Base-by-base conservation (phyloP, 306 rosid species). In the Cucumis cinereus region DNA sequence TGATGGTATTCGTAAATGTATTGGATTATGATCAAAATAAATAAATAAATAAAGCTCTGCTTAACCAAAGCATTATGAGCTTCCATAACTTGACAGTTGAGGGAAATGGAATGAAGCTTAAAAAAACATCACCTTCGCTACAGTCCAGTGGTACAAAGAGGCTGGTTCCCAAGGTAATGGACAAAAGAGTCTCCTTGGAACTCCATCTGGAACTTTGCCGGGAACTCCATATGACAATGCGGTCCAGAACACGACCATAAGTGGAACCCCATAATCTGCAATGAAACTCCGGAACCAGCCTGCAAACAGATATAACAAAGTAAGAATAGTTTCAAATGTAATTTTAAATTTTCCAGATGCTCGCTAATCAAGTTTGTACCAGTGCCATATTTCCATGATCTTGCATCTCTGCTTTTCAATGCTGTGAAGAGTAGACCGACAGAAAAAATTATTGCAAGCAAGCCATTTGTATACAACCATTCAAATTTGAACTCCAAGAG, bases 261-360 rank as follows among this genome's bases (percentile, higher is more conserved):
- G 81, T 15, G 96, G 96, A 68, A 93, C 94, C 33, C 98, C 98
- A 40, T 93, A 93, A 68, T 91, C 91, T 26, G 97, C 92, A 33
- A 82, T 61, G 78, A 88, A 85, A 78, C 94, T 83, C 79, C 97
- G 84, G 15, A 90, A 20, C 88, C 87, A 88, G 1, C 89, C 96
- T 92, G 79, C 55, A 41, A 66, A 49, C 19, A 2, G 4, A 47
- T 52, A 22, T 22, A 58, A 79, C 76, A 60, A 13, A 30, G 57
- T 30, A 57, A 56, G 26, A 72, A 35, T 0, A 11, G 22, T 58
- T 14, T 45, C 4, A 8, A 58, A 57, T 0, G 16, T 26, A 71
- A 28, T 10, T 43, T 10, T 9, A 24, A 17, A 49, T 26, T 49
- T 50, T 20, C 13, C 49, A 53, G 35, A 54, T 30, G 62, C 12